These are phyloP conservation scores for Spathaspora hagerdaliae DNA, from an alignment of 805 yeast species.

Conservation along the genomic window DNA sequence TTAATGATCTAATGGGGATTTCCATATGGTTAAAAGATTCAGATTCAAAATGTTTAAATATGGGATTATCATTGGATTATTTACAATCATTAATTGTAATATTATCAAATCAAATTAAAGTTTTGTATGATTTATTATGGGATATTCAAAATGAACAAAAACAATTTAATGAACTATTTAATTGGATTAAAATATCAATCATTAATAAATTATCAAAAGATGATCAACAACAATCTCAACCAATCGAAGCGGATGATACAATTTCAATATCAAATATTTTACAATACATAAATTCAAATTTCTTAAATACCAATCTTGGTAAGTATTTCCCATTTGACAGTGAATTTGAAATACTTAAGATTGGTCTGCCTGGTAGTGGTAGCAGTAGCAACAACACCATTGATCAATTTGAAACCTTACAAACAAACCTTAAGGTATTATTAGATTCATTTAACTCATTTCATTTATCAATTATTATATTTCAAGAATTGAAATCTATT, in stretches of 20 bases:
- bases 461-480: constrained; percentile 2
- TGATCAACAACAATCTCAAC: constrained; percentile 24
- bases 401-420: no score
- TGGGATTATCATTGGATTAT: constrained; percentile 7
- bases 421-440: no score
- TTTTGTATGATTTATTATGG: constrained; percentile 36
- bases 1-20: constrained; percentile 40
- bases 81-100: constrained; percentile 5
- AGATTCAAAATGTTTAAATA: constrained; percentile 3
- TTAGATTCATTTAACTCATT: background rate
- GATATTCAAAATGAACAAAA: constrained; percentile 44
- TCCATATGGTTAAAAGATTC: constrained; percentile 31
- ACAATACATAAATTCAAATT: constrained; percentile 18
- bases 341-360: background rate
- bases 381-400: no score
- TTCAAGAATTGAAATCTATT: background rate
- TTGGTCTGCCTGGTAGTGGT: background rate
- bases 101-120: constrained; percentile 22
- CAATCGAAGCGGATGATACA: constrained; percentile 8
- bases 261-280: constrained; percentile 15
- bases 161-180: constrained; percentile 40
- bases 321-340: constrained; percentile 12
- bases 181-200: constrained; percentile 40
- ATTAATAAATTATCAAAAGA: constrained; percentile 26
- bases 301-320: constrained; percentile 16